phyloP scores from a whole-genome alignment of 371 early-diverging fungal genomes.

The Nosema muscidifuracis region DNA sequence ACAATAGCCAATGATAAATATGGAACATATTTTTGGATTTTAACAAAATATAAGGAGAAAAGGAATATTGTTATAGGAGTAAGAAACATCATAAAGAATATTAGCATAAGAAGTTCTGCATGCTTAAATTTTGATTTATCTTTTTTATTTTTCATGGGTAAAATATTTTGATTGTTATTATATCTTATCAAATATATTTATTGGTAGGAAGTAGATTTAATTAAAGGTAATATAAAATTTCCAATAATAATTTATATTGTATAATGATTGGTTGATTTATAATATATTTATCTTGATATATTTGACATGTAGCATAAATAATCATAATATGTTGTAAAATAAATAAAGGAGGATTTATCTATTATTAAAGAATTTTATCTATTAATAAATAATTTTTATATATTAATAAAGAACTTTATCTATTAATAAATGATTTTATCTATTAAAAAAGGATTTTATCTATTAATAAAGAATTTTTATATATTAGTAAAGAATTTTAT shows the following conservation, averaged over 20 bases:
- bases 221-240: neutral
- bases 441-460: too few relatives aligned
- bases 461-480: too few relatives aligned
- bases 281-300: too few relatives aligned
- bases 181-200: neutral
- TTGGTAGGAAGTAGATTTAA: neutral
- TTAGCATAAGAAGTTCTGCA: neutral
- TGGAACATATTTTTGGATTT: neutral
- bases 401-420: too few relatives aligned
- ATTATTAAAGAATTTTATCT: too few relatives aligned
- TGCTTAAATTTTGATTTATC: neutral
- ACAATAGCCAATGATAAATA: constrained; percentile 1
- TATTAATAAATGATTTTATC: neutral
- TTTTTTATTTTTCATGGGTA: neutral
- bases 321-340: too few relatives aligned
- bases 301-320: neutral
- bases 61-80: neutral
- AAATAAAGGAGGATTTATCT: too few relatives aligned
- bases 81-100: neutral
- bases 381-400: too few relatives aligned
- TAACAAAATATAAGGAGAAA: neutral
- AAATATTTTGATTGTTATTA: neutral
- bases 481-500: too few relatives aligned
- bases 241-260: neutral
- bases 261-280: neutral